A percentile compares a stretch with the other conserved stretches of the same genome.
Conservation (phyloP, 2,329 filamentous ascomycete species). For the Fusarium bactridioides region DNA sequence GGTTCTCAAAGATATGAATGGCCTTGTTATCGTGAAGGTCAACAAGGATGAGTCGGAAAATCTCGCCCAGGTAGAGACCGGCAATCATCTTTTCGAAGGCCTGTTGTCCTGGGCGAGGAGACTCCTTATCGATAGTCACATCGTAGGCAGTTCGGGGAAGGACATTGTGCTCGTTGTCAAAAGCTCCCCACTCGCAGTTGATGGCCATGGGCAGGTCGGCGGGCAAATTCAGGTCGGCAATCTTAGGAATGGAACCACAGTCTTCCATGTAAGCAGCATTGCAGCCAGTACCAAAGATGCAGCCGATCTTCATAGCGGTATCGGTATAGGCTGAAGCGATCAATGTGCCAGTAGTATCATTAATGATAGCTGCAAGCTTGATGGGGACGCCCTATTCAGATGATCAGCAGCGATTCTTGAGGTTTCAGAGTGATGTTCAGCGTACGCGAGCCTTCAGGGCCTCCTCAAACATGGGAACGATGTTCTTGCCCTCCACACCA, state of each 20-base stretch:
- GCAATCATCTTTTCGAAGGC: slow-evolving; percentile 99
- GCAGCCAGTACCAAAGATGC: slow-evolving; percentile 98
- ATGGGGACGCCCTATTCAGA: slow-evolving; percentile 80
- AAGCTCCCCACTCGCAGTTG: slow-evolving; percentile 97
- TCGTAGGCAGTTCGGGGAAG: slow-evolving; percentile 89
- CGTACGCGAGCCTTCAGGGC: slow-evolving; percentile 69
- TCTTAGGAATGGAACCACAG: slow-evolving; percentile 89
- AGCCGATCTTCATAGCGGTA: slow-evolving; percentile 88
- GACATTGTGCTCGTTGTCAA: slow-evolving; percentile 91
- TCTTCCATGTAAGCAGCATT: slow-evolving; percentile 99
- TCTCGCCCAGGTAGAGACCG: slow-evolving; percentile 91
- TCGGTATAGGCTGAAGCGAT: slow-evolving; percentile 99
- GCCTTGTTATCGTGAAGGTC: slow-evolving; percentile 84
- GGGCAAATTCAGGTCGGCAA: slow-evolving; percentile 88
- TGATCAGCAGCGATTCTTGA: slow-evolving; percentile 25
- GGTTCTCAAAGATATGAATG: slow-evolving; percentile 79
- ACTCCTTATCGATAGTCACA: slow-evolving; percentile 86
- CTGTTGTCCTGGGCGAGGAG: slow-evolving; percentile 91
- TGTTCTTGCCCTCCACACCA: slow-evolving; percentile 88
- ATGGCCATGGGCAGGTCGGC: slow-evolving; percentile 88
- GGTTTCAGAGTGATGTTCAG: not conserved
- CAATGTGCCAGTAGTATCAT: slow-evolving; percentile 96
- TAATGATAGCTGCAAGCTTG: slow-evolving; percentile 91
- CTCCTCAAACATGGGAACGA: slow-evolving; percentile 86
- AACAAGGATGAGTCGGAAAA: slow-evolving; percentile 87